Evolutionary conservation across 1,284 basidiomycete genomes (phyloP).

Genomic region (Cerioporus squamosus): DNA sequence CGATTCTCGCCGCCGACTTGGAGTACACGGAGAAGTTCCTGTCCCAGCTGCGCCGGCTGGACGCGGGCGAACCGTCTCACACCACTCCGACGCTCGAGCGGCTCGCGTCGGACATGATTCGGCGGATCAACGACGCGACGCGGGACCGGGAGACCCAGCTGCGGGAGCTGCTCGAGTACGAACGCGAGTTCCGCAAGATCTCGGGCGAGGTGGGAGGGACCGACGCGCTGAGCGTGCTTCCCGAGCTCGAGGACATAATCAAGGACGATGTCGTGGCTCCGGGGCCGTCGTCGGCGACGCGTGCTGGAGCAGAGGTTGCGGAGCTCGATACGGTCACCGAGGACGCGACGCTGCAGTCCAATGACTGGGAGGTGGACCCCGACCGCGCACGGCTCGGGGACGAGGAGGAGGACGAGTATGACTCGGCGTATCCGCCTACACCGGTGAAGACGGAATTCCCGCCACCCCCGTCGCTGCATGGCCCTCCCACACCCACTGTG

Average conservation of each 20-base stretch:
- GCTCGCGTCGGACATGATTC: conserved; percentile 76
- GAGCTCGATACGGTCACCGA: conserved; percentile 50
- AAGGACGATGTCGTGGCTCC: conserved; percentile 34
- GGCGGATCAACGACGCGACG: conserved; percentile 72
- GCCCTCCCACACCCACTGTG: conserved; percentile 49
- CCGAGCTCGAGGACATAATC: conserved; percentile 59
- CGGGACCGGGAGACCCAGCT: conserved; percentile 79
- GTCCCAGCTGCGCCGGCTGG: conserved; percentile 67
- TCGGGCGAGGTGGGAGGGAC: conserved; percentile 74
- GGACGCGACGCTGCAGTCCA: conserved; percentile 41
- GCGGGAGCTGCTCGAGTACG: conserved; percentile 73
- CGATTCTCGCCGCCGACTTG: conserved; percentile 70
- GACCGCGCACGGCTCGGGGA: conserved; percentile 48
- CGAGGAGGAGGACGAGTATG: conserved; percentile 48
- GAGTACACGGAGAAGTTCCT: conserved; percentile 80
- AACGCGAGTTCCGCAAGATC: conserved; percentile 79
- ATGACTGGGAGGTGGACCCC: conserved; percentile 64
- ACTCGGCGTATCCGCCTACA: conserved; percentile 39
- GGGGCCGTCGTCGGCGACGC: conserved; percentile 10
- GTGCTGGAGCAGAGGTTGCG: conserved; percentile 21
- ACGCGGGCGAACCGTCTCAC: conserved; percentile 50
- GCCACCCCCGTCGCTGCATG: conserved; percentile 47
- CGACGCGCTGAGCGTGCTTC: conserved; percentile 72
- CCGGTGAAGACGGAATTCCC: conserved; percentile 58
- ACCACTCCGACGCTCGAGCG: conserved; percentile 63